phyloP scores from a whole-genome alignment of 2,329 filamentous ascomycete species.

The Thielaviopsis populi region DNA sequence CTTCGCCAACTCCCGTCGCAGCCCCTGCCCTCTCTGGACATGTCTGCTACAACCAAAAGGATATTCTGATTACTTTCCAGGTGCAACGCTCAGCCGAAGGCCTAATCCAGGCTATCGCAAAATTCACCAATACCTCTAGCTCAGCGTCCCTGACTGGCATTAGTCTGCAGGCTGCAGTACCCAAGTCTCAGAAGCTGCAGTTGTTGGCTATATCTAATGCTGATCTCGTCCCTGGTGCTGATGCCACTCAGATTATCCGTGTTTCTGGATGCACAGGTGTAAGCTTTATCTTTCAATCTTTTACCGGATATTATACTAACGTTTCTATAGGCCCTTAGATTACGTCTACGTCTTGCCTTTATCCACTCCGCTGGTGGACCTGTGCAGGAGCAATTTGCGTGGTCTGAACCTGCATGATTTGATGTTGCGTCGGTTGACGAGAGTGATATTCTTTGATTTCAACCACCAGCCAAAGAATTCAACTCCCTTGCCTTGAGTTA shows the following conservation, averaged over 20 bases:
- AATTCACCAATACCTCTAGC: conserved; percentile 63
- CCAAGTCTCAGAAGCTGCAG: conserved; percentile 89
- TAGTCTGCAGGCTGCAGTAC: conserved; percentile 83
- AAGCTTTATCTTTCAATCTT: conserved; percentile 33
- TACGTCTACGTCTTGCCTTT: conserved; percentile 76
- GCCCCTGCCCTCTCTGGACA: conserved; percentile 38
- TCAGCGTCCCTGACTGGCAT: conserved; percentile 55
- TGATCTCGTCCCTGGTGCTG: conserved; percentile 59
- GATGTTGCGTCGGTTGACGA: not conserved
- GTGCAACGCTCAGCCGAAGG: conserved; percentile 70
- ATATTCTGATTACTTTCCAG: conserved; percentile 63
- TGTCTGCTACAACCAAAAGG: conserved; percentile 75
- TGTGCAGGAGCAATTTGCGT: conserved; percentile 87
- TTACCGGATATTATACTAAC: conserved; percentile 9
- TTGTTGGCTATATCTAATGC: conserved; percentile 75
- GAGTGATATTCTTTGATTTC: not conserved
- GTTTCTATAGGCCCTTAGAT: conserved; percentile 52
- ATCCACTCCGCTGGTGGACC: conserved; percentile 52
- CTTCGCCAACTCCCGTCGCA: conserved; percentile 22
- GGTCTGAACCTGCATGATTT: conserved; percentile 57
- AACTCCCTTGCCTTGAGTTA: not conserved
- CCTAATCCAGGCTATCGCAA: conserved; percentile 65
- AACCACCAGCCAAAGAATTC: not conserved
- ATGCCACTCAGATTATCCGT: conserved; percentile 84
- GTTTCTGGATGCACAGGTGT: conserved; percentile 75